Evolutionary conservation across 805 yeast genomes (phyloP).

Genomic region (Yarrowia deformans): DNA sequence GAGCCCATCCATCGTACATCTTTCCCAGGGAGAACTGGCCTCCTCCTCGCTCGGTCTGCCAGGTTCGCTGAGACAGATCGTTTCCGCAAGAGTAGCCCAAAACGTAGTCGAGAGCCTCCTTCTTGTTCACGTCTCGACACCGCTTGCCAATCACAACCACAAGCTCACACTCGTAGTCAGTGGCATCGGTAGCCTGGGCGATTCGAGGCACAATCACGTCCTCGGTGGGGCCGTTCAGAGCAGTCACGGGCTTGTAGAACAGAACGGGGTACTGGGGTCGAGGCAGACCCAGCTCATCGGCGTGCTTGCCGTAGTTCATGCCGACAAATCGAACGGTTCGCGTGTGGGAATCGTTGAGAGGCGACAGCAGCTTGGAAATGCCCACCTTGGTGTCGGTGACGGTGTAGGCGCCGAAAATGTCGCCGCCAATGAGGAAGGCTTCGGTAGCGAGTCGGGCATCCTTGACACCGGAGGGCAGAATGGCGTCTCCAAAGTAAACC

Average conservation of each 20-base stretch:
- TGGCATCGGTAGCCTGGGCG: conserved; percentile 50
- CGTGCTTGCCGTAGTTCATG: conserved; percentile 58
- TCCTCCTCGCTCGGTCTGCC: conserved; percentile 63
- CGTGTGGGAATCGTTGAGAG: conserved; percentile 52
- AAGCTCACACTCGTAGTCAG: conserved; percentile 64
- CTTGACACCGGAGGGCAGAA: conserved; percentile 49
- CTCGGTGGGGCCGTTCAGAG: conserved; percentile 56
- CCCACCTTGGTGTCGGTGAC: conserved; percentile 52
- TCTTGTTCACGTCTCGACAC: conserved; percentile 55
- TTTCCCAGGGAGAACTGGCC: conserved; percentile 62
- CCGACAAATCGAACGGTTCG: conserved; percentile 59
- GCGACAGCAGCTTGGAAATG: conserved; percentile 53
- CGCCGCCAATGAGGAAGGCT: conserved; percentile 59
- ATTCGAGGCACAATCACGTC: conserved; percentile 52
- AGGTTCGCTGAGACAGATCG: conserved; percentile 64
- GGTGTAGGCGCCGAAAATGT: conserved; percentile 53
- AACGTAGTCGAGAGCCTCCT: conserved; percentile 57
- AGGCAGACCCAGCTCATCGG: conserved; percentile 53
- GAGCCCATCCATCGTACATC: conserved; percentile 64
- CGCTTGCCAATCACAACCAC: conserved; percentile 61
- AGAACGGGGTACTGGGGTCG: conserved; percentile 59
- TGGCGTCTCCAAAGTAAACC: conserved; percentile 59
- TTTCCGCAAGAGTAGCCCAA: conserved; percentile 63
- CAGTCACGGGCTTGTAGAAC: conserved; percentile 59
- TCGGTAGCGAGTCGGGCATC: conserved; percentile 54